A percentile compares a stretch with the other conserved stretches of the same genome.
These are phyloP conservation scores for Beauveria brongniartii DNA, from an alignment of 2,329 filamentous ascomycete genomes.

Conservation along the genomic window DNA sequence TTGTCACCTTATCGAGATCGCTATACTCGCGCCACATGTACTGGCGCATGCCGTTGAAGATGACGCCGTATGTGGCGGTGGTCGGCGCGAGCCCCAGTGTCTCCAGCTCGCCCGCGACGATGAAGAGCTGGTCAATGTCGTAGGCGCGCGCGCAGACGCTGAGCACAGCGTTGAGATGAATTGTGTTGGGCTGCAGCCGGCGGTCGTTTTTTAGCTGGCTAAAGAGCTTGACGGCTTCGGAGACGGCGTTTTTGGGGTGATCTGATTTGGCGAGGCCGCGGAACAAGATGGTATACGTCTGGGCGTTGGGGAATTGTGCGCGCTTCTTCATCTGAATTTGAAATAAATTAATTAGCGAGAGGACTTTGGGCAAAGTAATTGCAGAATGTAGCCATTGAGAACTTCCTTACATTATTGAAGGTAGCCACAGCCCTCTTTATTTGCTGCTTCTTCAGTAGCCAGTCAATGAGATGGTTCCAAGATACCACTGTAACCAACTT, in stretches of 20 bases:
- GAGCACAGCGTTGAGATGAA: conserved; percentile 84
- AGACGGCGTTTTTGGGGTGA: conserved; percentile 51
- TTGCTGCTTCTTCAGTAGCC: conserved; percentile 53
- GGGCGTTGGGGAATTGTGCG: conserved; percentile 66
- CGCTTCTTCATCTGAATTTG: conserved; percentile 82
- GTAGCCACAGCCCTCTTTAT: conserved; percentile 63
- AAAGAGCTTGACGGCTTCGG: conserved; percentile 68
- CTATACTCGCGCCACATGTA: conserved; percentile 20
- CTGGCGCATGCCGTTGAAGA: conserved; percentile 65
- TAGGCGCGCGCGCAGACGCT: conserved; percentile 66
- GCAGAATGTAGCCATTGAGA: too few species aligned
- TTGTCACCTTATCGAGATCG: conserved; percentile 22
- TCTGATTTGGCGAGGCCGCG: conserved; percentile 59
- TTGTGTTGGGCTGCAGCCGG: conserved; percentile 61
- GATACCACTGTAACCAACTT: conserved; percentile 59
- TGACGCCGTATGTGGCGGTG: conserved; percentile 67
- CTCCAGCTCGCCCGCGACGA: conserved; percentile 64
- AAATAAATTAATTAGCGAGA: conserved; percentile 10
- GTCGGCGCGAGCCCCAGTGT: conserved; percentile 56
- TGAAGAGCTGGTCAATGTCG: conserved; percentile 76
- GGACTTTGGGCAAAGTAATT: too few species aligned
- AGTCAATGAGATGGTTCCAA: conserved; percentile 81
- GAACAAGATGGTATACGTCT: conserved; percentile 80
- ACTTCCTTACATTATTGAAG: conserved; percentile 68
- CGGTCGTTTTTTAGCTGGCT: conserved; percentile 60